These are phyloP conservation scores for Colletotrichum tofieldiae DNA, from an alignment of 2,329 filamentous ascomycete species.

Conservation along the genomic window DNA sequence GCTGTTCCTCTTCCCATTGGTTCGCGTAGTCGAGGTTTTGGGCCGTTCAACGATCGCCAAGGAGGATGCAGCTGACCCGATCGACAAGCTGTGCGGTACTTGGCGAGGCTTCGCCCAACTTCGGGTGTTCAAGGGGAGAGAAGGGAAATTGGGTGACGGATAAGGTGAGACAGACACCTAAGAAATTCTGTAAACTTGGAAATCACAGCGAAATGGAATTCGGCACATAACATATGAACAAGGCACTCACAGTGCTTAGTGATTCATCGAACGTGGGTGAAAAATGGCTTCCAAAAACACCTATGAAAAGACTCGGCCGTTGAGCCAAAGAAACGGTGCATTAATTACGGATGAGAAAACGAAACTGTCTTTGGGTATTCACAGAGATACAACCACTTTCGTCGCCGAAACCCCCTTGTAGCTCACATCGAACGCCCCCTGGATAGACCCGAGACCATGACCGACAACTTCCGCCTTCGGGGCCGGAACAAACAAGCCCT, in stretches of 20 bases:
- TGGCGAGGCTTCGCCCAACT: not conserved
- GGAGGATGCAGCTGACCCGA: not conserved
- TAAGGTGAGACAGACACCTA: no score
- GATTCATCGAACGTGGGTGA: not conserved
- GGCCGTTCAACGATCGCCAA: not conserved
- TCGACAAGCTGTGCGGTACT: not conserved
- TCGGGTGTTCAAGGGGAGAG: no score
- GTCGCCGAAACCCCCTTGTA: constrained; percentile 47
- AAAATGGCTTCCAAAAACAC: not conserved
- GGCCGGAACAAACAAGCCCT: constrained; percentile 45
- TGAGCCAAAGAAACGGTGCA: no score
- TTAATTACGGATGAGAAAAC: not conserved
- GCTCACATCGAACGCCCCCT: constrained; percentile 45
- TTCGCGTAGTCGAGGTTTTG: not conserved
- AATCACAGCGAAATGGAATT: no score
- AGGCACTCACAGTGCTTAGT: no score
- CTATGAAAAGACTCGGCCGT: not conserved
- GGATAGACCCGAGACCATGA: constrained; percentile 46
- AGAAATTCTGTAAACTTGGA: not conserved
- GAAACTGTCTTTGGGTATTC: not conserved
- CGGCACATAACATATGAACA: not conserved
- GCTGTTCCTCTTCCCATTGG: not conserved
- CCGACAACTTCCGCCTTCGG: constrained; percentile 47
- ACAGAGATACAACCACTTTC: constrained; percentile 46
- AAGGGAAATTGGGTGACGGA: not conserved